These are phyloP conservation scores for Neurospora terricola DNA, from an alignment of 495 filamentous ascomycete species.

Conservation along the genomic window DNA sequence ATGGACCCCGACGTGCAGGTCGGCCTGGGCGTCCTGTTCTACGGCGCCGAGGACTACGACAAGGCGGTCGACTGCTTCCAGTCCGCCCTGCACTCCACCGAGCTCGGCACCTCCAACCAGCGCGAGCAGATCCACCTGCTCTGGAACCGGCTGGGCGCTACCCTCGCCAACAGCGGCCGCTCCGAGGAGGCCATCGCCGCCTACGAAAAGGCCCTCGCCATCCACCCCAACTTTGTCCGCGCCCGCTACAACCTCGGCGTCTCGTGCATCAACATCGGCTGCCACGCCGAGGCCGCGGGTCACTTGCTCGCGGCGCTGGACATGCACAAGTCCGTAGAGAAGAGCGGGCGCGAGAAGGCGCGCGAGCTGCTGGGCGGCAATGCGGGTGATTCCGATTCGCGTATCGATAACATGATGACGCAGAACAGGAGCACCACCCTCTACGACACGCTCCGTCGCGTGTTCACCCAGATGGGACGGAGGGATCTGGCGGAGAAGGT, in stretches of 20 bases:
- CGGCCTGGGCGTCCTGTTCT: slow-evolving; percentile 93
- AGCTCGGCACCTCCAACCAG: slow-evolving; percentile 67
- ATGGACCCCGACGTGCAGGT: slow-evolving; percentile 99
- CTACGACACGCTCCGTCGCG: slow-evolving; percentile 82
- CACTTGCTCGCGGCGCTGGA: slow-evolving; percentile 86
- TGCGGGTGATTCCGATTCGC: slow-evolving; percentile 43
- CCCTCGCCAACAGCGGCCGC: slow-evolving; percentile 86
- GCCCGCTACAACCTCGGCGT: slow-evolving; percentile 96
- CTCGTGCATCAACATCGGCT: slow-evolving; percentile 94
- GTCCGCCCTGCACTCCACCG: slow-evolving; percentile 71
- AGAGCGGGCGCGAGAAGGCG: slow-evolving; percentile 71
- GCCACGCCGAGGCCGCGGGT: slow-evolving; percentile 82
- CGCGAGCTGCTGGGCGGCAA: slow-evolving; percentile 65
- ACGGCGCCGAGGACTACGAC: slow-evolving; percentile 93
- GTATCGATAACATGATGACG: slow-evolving; percentile 68
- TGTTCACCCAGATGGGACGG: slow-evolving; percentile 89
- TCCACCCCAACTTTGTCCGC: slow-evolving; percentile 91
- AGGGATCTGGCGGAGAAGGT: slow-evolving; percentile 82
- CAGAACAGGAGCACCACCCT: slow-evolving; percentile 96
- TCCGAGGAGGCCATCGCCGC: slow-evolving; percentile 93
- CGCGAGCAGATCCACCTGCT: slow-evolving; percentile 76
- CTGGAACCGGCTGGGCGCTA: slow-evolving; percentile 96
- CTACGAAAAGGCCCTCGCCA: slow-evolving; percentile 81
- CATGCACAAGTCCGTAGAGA: slow-evolving; percentile 95
- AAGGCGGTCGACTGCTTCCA: slow-evolving; percentile 99